These are phyloP conservation scores for Linum tenue DNA, from an alignment of 345 rosid genomes.

Conservation along the genomic window DNA sequence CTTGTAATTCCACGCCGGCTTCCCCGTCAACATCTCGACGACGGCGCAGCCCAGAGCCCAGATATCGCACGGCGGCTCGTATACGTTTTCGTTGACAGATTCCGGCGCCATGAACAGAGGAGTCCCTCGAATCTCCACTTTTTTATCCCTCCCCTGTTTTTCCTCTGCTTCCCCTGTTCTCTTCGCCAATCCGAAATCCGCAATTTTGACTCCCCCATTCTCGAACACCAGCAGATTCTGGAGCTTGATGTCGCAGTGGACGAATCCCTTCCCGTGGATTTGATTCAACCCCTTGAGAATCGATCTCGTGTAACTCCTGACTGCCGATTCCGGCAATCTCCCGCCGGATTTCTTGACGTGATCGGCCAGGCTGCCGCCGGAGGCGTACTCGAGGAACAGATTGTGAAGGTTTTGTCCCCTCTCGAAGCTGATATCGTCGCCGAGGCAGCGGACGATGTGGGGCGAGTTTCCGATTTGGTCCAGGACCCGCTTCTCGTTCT, in stretches of 20 bases:
- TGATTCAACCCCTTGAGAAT: slow-evolving; percentile 19
- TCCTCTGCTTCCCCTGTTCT: slow-evolving; percentile 5
- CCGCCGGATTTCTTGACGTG: slow-evolving; percentile 16
- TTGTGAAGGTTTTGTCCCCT: slow-evolving; percentile 9
- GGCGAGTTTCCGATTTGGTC: slow-evolving; percentile 12
- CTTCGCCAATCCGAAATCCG: slow-evolving; percentile 26
- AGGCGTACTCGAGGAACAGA: slow-evolving; percentile 27
- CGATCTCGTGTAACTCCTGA: slow-evolving; percentile 13
- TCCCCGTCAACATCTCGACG: slow-evolving; percentile 31
- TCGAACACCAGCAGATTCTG: slow-evolving; percentile 19
- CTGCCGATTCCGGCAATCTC: slow-evolving; percentile 15
- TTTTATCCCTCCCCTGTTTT: slow-evolving; percentile 6
- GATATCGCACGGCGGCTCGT: slow-evolving; percentile 21
- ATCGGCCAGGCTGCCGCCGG: slow-evolving; percentile 19
- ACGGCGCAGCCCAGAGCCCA: slow-evolving; percentile 34
- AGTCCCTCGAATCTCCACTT: slow-evolving; percentile 23
- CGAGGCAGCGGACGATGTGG: slow-evolving; percentile 18
- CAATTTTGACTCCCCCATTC: slow-evolving; percentile 23
- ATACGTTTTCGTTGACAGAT: slow-evolving; percentile 21
- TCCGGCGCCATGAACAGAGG: slow-evolving; percentile 34
- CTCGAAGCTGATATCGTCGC: slow-evolving; percentile 23
- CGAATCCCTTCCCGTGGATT: slow-evolving; percentile 27
- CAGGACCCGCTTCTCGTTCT: slow-evolving; percentile 21
- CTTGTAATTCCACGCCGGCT: slow-evolving; percentile 21
- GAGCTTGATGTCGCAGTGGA: slow-evolving; percentile 30